Percentiles rank a stretch among this genome's conserved stretches.
These are phyloP conservation scores for Fusarium odoratissimum DNA, from an alignment of 2,329 filamentous ascomycete genomes.

Conservation along the genomic window DNA sequence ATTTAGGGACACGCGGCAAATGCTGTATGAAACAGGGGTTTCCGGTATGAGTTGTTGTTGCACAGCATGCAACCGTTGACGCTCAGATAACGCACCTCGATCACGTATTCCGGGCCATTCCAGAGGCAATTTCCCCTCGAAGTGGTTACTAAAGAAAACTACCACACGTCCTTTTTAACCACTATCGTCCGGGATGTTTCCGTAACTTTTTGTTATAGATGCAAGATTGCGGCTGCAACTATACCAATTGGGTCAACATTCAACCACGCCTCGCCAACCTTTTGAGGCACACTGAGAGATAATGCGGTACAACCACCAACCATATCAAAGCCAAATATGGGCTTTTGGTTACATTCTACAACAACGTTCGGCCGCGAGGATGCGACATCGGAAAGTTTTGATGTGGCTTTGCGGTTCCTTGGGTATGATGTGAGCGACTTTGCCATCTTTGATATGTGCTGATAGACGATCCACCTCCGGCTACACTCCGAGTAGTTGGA, in stretches of 20 bases:
- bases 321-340: not conserved
- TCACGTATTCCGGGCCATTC: constrained; percentile 6
- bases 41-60: constrained; percentile 1
- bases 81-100: constrained; percentile 5
- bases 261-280: constrained; percentile 25
- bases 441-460: not conserved
- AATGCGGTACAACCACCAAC: constrained; percentile 34
- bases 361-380: constrained; percentile 16
- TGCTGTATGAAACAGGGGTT: constrained; percentile 19
- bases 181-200: constrained; percentile 3
- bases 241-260: constrained; percentile 24
- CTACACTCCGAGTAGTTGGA: constrained; percentile 14
- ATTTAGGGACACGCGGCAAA: constrained; percentile 12
- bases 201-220: not conserved
- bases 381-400: constrained; percentile 36
- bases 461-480: constrained; percentile 21
- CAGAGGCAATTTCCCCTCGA: not conserved
- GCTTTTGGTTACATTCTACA: constrained; percentile 21
- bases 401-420: constrained; percentile 13
- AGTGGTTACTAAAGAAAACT: not conserved
- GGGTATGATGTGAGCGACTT: constrained; percentile 19
- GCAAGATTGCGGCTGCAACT: constrained; percentile 33
- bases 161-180: not conserved
- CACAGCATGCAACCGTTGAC: constrained; percentile 16
- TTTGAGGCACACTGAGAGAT: constrained; percentile 9